Conservation (phyloP, 2,329 filamentous ascomycete genomes). For the Fusarium albidum region DNA sequence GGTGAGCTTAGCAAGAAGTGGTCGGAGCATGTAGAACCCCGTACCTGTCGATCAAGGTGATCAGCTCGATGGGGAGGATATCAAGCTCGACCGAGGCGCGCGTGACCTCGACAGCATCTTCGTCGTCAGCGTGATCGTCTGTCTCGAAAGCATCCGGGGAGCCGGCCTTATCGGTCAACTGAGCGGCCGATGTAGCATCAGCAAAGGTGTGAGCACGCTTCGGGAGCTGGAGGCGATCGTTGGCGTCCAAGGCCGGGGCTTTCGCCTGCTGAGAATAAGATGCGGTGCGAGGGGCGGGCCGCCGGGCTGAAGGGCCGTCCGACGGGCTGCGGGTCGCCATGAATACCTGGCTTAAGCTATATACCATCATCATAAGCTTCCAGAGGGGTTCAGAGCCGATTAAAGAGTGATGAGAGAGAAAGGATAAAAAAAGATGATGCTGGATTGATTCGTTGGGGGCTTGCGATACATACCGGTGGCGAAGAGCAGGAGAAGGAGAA, state of each 20-base stretch:
- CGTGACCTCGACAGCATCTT: slow-evolving; percentile 56
- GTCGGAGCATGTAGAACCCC: slow-evolving; percentile 18
- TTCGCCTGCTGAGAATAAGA: slow-evolving; percentile 41
- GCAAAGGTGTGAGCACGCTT: slow-evolving; percentile 59
- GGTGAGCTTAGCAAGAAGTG: slow-evolving; percentile 22
- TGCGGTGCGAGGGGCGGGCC: slow-evolving; percentile 41
- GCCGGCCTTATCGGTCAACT: slow-evolving; percentile 38
- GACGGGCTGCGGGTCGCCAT: slow-evolving; percentile 46
- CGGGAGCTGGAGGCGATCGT: slow-evolving; percentile 44
- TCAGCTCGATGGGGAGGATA: slow-evolving; percentile 91
- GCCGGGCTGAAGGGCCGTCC: slow-evolving; percentile 43
- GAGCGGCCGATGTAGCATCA: slow-evolving; percentile 44
- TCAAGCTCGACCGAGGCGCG: slow-evolving; percentile 76
- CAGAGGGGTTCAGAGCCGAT: slow-evolving; percentile 1
- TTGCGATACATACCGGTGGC: slow-evolving; percentile 28
- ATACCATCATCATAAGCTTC: slow-evolving; percentile 42
- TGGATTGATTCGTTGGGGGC: slow-evolving; percentile 10
- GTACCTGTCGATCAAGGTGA: slow-evolving; percentile 88
- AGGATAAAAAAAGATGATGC: neutral
- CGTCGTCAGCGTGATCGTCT: slow-evolving; percentile 49
- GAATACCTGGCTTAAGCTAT: slow-evolving; percentile 37
- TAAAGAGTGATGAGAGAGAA: neutral
- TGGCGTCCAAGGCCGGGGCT: slow-evolving; percentile 38
- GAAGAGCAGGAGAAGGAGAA: neutral
- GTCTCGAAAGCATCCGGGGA: slow-evolving; percentile 60